Evolutionary conservation across 2,329 filamentous ascomycete species (phyloP).

Genomic region (Colletotrichum theobromicola): DNA sequence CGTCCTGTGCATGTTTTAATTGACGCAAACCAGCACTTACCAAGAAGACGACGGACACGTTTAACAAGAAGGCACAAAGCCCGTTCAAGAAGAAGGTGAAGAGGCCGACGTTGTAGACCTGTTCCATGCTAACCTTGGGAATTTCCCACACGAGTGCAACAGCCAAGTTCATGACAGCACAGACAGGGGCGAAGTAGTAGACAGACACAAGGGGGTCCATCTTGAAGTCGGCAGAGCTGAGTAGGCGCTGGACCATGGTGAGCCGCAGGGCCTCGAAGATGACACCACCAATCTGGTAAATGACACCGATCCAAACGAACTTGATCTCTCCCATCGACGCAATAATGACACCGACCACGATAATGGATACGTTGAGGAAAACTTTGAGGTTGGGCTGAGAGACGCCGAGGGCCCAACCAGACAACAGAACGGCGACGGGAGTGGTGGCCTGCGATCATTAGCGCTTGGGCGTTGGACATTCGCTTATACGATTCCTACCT

Average conservation of each 20-base stretch:
- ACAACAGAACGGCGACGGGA: slow-evolving; percentile 89
- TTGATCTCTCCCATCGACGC: slow-evolving; percentile 95
- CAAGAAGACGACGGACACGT: slow-evolving; percentile 85
- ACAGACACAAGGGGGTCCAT: slow-evolving; percentile 90
- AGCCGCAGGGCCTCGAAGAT: slow-evolving; percentile 83
- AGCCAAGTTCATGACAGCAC: slow-evolving; percentile 79
- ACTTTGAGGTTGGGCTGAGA: slow-evolving; percentile 84
- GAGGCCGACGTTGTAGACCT: slow-evolving; percentile 76
- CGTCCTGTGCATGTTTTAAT: not conserved
- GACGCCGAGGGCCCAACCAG: slow-evolving; percentile 87
- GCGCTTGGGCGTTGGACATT: not conserved
- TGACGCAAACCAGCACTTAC: slow-evolving; percentile 55
- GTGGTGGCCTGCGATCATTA: slow-evolving; percentile 76
- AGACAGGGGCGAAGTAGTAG: slow-evolving; percentile 89
- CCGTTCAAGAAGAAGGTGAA: slow-evolving; percentile 78
- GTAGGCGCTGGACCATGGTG: slow-evolving; percentile 82
- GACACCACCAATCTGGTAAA: slow-evolving; percentile 81
- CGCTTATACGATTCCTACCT: slow-evolving; percentile 58
- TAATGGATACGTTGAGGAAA: slow-evolving; percentile 91
- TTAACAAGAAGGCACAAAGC: slow-evolving; percentile 78
- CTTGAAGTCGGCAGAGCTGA: slow-evolving; percentile 86
- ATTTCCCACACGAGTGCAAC: slow-evolving; percentile 78
- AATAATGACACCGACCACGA: slow-evolving; percentile 93
- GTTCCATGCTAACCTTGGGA: slow-evolving; percentile 69
- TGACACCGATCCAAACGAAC: slow-evolving; percentile 81